Conservation (phyloP, 352 stramenopile species). For the Blastocystis sp. region DNA sequence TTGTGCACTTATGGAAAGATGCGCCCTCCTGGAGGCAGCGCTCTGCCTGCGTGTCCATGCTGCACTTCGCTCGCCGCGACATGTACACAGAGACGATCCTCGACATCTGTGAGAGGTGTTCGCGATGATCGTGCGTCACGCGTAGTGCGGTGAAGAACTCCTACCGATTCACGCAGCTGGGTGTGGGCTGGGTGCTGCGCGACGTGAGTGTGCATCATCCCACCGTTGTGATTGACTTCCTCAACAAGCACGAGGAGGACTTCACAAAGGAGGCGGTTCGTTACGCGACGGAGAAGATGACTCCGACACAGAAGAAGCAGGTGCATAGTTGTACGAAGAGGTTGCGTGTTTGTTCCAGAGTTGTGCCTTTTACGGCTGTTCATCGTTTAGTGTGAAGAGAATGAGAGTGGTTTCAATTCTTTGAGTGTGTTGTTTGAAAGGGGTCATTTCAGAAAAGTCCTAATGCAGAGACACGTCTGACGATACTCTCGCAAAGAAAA, state of each 20-base stretch:
- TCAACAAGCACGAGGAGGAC: constrained; percentile 38
- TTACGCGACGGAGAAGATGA: constrained; percentile 66
- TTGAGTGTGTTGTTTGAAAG: too few species aligned
- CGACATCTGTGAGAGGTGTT: constrained; percentile 58
- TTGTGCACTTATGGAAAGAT: constrained; percentile 40
- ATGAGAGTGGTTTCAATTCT: too few species aligned
- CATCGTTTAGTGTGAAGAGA: too few species aligned
- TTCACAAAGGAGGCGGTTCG: constrained; percentile 33
- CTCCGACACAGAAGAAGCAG: neutral
- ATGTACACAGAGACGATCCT: constrained; percentile 5
- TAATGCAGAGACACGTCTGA: too few species aligned
- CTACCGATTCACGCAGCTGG: constrained; percentile 61
- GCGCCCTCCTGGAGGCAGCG: constrained; percentile 57
- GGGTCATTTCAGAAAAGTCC: too few species aligned
- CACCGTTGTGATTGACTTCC: constrained; percentile 30
- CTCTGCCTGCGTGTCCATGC: constrained; percentile 40
- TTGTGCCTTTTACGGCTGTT: too few species aligned
- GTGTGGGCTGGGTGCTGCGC: constrained; percentile 48
- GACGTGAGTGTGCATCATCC: constrained; percentile 32
- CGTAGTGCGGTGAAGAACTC: constrained; percentile 1
- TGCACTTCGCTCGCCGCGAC: constrained; percentile 29
- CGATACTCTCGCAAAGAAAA: too few species aligned
- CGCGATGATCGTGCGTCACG: too few species aligned
- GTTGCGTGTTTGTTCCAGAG: too few species aligned
- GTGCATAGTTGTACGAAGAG: neutral